Evolutionary conservation across 768 basidiomycete species (phyloP), one percentile per base, ranked within the genome.

Genomic region (Kwoniella sp.): DNA sequence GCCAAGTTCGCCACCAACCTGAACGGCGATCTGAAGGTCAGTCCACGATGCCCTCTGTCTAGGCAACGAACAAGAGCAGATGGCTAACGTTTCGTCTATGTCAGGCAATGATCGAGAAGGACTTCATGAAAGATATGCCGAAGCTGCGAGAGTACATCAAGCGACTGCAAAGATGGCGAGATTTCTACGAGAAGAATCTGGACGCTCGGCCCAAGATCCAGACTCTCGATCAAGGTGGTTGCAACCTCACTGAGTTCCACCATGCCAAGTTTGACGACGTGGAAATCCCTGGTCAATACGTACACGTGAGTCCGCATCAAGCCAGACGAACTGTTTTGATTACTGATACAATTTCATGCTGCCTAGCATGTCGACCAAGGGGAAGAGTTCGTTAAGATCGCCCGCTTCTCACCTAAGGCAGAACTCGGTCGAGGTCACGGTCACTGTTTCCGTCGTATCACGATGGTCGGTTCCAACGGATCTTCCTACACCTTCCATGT

Each of bases 221-320:
- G 71, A 87, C 91, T 4, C 82, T 99, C 60, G 93, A 96, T 67
- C 83, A 87, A 52, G 83, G 91, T 47, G 92, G 91, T 68, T 92
- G 94, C 80, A 96, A 93, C 81, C 83, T 99, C 71, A 90, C 91
- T 7, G 96, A 98, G 80, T 99, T 98, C 83, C 95, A 98, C 70
- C 93, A 97, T 79, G 88, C 87, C 74, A 96, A 93, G 78, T 92
- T 95, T 54, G 96, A 98, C 68, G 95, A 99, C 68, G 91, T 99
- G 40, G 94, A 99, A 76, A 87, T 99, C 54, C 94, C 94, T n/a
- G 96, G 96, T 7, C 96, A 99, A 79, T 99, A 99, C 77, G 90
- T 92, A 0, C 91, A 97, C 85, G 93, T 90, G 58, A 72, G 82
- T 63, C 2, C n/a, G 12, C 17, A 37, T 21, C n/a, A 36, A 12